phyloP scores from a whole-genome alignment of 106 monocot species.

The Amphibolis antarctica region DNA sequence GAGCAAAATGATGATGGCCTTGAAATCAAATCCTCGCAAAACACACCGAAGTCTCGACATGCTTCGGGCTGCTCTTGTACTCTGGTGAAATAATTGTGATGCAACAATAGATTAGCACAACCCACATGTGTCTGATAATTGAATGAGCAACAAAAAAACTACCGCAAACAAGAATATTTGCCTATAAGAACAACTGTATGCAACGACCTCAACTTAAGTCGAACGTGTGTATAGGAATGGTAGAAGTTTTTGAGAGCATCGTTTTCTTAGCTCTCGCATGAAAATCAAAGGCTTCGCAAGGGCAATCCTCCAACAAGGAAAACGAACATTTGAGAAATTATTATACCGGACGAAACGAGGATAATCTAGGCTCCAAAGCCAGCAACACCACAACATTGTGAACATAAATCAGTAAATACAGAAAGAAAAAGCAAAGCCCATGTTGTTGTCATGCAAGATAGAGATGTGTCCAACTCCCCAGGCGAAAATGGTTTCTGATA shows the following conservation, averaged over 20 bases:
- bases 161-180: neutral
- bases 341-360: too few species aligned
- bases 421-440: neutral
- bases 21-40: slow-evolving; percentile 56
- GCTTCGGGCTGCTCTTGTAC: slow-evolving; percentile 38
- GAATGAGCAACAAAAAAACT: neutral
- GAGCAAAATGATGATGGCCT: slow-evolving; percentile 36
- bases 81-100: slow-evolving; percentile 20
- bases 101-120: neutral
- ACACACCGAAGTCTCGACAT: slow-evolving; percentile 54
- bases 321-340: too few species aligned
- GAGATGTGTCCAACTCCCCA: too few species aligned
- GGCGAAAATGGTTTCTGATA: too few species aligned
- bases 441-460: too few species aligned
- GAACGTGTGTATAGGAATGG: neutral
- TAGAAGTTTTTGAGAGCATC: neutral
- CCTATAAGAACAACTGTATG: neutral
- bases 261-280: neutral
- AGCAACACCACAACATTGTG: too few species aligned
- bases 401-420: too few species aligned
- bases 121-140: neutral
- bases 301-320: too few species aligned
- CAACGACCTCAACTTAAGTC: neutral
- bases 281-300: neutral
- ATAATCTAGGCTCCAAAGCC: neutral